Base-by-base conservation (phyloP, 305 asterid genomes). In the Andrographis paniculata region DNA sequence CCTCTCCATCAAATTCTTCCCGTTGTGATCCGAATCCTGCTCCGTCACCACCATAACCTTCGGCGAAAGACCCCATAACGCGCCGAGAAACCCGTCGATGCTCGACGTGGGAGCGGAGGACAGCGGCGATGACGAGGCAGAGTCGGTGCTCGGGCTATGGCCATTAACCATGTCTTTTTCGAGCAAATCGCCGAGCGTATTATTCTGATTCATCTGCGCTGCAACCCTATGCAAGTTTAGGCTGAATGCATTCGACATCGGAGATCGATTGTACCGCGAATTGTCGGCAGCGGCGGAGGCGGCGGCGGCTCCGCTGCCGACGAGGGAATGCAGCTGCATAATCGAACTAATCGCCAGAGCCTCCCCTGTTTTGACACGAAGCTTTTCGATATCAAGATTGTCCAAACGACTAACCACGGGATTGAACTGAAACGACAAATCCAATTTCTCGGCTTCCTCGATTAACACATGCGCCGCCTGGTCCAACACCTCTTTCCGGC, bases 301-400 rank as follows among this genome's bases (percentile, higher is more conserved):
- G 76, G 14, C 56, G 39, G 71, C 87, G 20, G 55, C 58, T 20
- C 68, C 66, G 4, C 63, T 54, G 24, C 84, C 85, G 54, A 88
- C 62, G 50, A 88, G 78, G 11, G 87, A 23, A 60, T 89, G 97
- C 57, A 89, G 50, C 56, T 80, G 86, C 59, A 82, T 48, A 48
- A 74, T 62, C 0, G 95, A 85, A 44, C 82, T 78, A 56, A 89
- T 64, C 0, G 95, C 97, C 1, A 89, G 62, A 38, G 97, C 97
- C 62, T 89, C 97, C 61, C 97, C 97, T 5, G 97, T 89, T 53
- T 84, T 89, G 9, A 88, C 93, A 0, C 91, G 77, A 50, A 89
- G 30, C 20, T 67, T 76, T 27, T 76, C 93, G 1, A 79, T 51
- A 45, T 82, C 93, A 20, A 89, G 80, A 66, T 74, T 73, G 21